Base-by-base conservation (phyloP, 1,284 basidiomycete genomes). In the Phlebopus sp. region DNA sequence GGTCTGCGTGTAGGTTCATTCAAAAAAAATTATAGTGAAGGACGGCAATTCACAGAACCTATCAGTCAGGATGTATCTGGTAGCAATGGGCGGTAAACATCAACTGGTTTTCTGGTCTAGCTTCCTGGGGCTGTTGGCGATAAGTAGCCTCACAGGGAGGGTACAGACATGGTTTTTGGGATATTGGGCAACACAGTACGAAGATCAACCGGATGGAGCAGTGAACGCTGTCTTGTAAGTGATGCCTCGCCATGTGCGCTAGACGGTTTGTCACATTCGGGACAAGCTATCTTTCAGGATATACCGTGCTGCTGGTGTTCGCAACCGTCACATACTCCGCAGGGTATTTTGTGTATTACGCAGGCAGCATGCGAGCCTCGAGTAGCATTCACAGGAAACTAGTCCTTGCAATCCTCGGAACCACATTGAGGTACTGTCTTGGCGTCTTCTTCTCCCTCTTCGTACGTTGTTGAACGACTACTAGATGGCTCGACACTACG, bases 361-460 rank as follows among this genome's bases (percentile, higher is more conserved):
- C 54, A 34, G 69, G 72, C n/a, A 58, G 65, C n/a, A 63, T 82
- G 44, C 68, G 73, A 37, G 85, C 85, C 1, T 82, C 83, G 1
- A 69, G 74, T 42, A 66, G 62, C 14, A 74, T 89, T 13, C 86
- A 90, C 57, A 59, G 65, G 37, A 66, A 69, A 32, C 74, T 90
- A 14, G 64, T 86, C 13, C 59, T 73, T 17, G 72, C 77, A 7
- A 68, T 86, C n/a, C 70, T 86, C 10, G 75, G 76, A 2, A 77
- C 82, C 0, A 81, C 78, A 4, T 59, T 82, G 47, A 69, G 78
- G 62, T 72, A 37, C 61, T 55, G 32, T 27, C 45, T 42, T 31
- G n/a, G 31, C n/a, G n/a, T n/a, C n/a, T n/a, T n/a, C n/a, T 37
- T n/a, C 40, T 10, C 10, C 4, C 18, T 8, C 25, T 14, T 8